Base-by-base conservation (phyloP, 805 yeast species). In the Kuraishia ogatae region DNA sequence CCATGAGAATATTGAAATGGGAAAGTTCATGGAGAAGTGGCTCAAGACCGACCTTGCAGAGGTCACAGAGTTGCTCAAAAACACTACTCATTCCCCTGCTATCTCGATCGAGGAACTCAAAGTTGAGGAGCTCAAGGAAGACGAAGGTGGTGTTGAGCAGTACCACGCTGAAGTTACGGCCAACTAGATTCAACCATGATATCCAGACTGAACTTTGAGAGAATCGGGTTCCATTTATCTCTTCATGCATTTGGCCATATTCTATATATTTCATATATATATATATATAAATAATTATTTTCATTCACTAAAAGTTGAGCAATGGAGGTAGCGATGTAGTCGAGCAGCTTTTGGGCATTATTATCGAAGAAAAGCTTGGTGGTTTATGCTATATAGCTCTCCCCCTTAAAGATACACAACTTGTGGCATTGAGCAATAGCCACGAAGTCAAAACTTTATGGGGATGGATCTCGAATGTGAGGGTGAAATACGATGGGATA, bases 1-100 rank as follows among this genome's bases (percentile, higher is more conserved):
- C 68, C 89, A 82, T 64, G 97, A 92, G 71, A 92, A 93, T 70
- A 89, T 76, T 48, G 97, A 89, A 62, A 79, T 92, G 57, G 97
- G 97, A 3, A 65, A 74, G 24, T 89, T 85, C 66, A 77, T 91
- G 84, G 87, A 78, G 50, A 60, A 73, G 5, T 75, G 77, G 63
- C 68, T 81, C 66, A 72, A 77, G 10, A 71, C 79, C 8, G 74
- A 80, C 62, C 71, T 86, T 61, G 61, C 61, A 0, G 59, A 74
- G 28, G 75, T 86, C 2, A 83, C 88, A 1, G 67, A 75, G 26
- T 57, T 73, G 65, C 64, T 86, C 50, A 71, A 74, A 55, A 77
- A 77, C 35, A 79, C 83, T 2, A 50, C 22, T 51, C 55, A 53
- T 28, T n/a, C 54, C 17, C 47, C 43, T 13, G 43, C 43, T 13